Conservation (phyloP, 2,329 filamentous ascomycete genomes). For the Hysterium pulicare region DNA sequence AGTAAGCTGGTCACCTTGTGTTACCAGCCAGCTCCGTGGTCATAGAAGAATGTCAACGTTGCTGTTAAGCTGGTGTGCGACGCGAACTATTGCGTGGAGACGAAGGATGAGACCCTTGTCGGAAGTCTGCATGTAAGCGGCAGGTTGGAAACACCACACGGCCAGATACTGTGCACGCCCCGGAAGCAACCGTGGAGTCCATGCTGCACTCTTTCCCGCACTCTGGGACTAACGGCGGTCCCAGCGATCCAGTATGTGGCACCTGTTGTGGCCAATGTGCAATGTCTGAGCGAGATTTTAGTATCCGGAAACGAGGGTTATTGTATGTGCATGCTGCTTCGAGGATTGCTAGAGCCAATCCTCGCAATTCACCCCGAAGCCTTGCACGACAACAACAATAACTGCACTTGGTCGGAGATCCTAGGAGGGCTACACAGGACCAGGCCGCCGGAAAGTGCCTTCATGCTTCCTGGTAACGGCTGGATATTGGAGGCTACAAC, state of each 20-base stretch:
- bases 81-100: conserved; percentile 5
- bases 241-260: conserved; percentile 34
- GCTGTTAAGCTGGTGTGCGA: conserved; percentile 4
- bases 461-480: background rate
- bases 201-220: conserved; percentile 29
- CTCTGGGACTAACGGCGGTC: conserved; percentile 35
- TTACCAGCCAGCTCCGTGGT: conserved; percentile 13
- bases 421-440: background rate
- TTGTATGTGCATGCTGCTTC: conserved; percentile 1
- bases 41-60: conserved; percentile 16
- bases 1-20: conserved; percentile 3
- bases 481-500: background rate
- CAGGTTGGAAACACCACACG: conserved; percentile 7
- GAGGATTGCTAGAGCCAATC: background rate
- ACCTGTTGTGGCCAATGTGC: conserved; percentile 24
- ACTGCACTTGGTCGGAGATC: background rate
- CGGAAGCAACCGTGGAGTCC: conserved; percentile 13
- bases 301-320: conserved; percentile 13
- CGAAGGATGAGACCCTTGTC: conserved; percentile 2
- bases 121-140: conserved; percentile 23
- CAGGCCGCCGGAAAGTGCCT: background rate
- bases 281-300: conserved; percentile 18
- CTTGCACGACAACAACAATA: background rate
- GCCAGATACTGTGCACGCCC: conserved; percentile 13
- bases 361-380: background rate